A percentile compares a stretch with the other conserved stretches of the same genome.
Evolutionary conservation across 371 early-diverging fungal genomes (phyloP).

Genomic region (Apophysomyces trapeziformis): DNA sequence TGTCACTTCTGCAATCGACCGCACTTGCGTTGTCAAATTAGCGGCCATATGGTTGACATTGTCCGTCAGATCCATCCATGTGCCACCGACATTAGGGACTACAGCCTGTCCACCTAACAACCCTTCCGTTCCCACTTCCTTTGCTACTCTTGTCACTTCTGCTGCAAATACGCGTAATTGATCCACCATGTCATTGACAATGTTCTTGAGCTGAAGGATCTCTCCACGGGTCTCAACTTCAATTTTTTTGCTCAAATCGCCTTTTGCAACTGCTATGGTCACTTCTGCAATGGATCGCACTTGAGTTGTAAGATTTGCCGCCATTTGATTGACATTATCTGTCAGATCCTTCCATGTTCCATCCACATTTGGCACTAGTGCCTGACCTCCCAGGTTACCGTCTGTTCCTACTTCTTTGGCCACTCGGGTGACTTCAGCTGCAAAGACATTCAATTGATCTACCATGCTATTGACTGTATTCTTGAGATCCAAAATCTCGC

Average conservation of each 20-base stretch:
- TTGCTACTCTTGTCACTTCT: not conserved
- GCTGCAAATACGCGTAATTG: slow-evolving; percentile 3
- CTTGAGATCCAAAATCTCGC: slow-evolving; percentile 64
- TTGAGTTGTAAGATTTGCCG: slow-evolving; percentile 24
- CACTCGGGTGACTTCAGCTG: slow-evolving; percentile 28
- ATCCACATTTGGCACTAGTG: not conserved
- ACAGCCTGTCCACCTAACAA: slow-evolving; percentile 37
- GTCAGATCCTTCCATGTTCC: slow-evolving; percentile 42
- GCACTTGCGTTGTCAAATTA: slow-evolving; percentile 19
- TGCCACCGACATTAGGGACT: slow-evolving; percentile 41
- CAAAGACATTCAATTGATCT: slow-evolving; percentile 42
- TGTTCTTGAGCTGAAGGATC: not conserved
- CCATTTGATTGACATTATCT: slow-evolving; percentile 41
- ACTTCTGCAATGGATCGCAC: slow-evolving; percentile 19
- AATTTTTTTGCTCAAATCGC: not conserved
- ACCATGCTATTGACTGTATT: slow-evolving; percentile 70
- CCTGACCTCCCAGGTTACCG: not conserved
- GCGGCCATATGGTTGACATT: slow-evolving; percentile 24
- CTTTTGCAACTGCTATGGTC: slow-evolving; percentile 1
- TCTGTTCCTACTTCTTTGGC: slow-evolving; percentile 6
- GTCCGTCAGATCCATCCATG: slow-evolving; percentile 49
- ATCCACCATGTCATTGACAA: slow-evolving; percentile 8
- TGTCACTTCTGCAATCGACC: slow-evolving; percentile 14
- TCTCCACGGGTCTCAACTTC: slow-evolving; percentile 5
- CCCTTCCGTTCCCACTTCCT: not conserved